Base-by-base conservation (phyloP, 2,329 filamentous ascomycete species). In the Fusarium stilboides region DNA sequence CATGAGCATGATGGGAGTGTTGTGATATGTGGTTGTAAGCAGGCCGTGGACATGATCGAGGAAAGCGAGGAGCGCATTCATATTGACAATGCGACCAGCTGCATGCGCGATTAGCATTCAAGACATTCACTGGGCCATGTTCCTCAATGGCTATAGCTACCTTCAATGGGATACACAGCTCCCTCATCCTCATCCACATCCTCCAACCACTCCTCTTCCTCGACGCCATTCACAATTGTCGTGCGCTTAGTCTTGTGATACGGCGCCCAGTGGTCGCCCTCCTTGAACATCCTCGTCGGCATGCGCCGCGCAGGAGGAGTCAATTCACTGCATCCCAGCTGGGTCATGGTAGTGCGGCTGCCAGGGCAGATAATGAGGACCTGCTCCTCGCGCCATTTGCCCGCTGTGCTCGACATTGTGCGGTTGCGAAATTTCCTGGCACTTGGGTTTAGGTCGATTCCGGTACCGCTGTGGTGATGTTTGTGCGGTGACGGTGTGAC, bases 261-360 rank as follows among this genome's bases (percentile, higher is more conserved):
- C 3, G 95, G 94, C 76, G 84, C 79, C 83, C 86, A 89, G 33
- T 95, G 92, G 77, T 89, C 94, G 77, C 92, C 90, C 61, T 97
- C 94, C 72, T 90, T 89, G 54, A 98, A 99, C 94, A 99, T 97
- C 83, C 96, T 92, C 80, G 95, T 98, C 33, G 92, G 90, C 71
- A 98, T 88, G 72, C 94, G 92, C 79, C 93, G 88, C 66, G 90
- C 87, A n/a, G 96, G 94, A 43, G 94, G 94, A 36, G 94, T 97
- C 79, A 98, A 91, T 83, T 98, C 94, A 74, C 90, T 91, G 74
- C 96, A 91, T 52, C 94, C 94, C 40, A 97, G 88, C 86, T 97
- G 94, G 71, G 94, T 94, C 83, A 97, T 89, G 62, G 94, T 97
- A 70, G 91, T 95, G 81, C 92, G 91, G 79, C 94, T 97, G 77